Evolutionary conservation across 768 basidiomycete species (phyloP).

Genomic region (Suillus spraguei): DNA sequence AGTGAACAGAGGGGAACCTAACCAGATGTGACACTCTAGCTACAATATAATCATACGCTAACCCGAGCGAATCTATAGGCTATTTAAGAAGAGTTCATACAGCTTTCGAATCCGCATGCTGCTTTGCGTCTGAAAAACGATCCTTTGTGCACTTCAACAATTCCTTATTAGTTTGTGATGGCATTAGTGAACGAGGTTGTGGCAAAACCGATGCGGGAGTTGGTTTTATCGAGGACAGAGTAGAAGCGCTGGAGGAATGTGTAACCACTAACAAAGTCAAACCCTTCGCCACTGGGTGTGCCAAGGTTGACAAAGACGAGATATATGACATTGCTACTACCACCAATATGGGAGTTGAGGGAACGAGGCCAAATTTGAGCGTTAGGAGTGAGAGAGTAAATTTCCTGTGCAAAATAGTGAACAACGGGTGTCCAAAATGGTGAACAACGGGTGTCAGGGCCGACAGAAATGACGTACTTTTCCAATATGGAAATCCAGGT

Average conservation of each 20-base stretch:
- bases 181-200: slow-evolving; percentile 31
- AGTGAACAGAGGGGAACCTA: neutral
- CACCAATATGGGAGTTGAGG: slow-evolving; percentile 48
- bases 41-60: neutral
- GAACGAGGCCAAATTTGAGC: slow-evolving; percentile 44
- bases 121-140: neutral
- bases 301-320: slow-evolving; percentile 42
- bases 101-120: neutral
- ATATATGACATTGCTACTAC: slow-evolving; percentile 38
- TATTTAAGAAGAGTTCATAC: neutral
- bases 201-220: slow-evolving; percentile 40
- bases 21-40: neutral
- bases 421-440: neutral
- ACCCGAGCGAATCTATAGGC: neutral
- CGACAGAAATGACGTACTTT: neutral
- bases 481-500: slow-evolving; percentile 16
- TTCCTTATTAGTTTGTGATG: slow-evolving; percentile 29
- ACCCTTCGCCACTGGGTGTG: slow-evolving; percentile 42
- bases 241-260: slow-evolving; percentile 66
- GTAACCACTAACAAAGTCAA: slow-evolving; percentile 59
- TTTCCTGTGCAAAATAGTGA: slow-evolving; percentile 16
- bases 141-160: neutral
- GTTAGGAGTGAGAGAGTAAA: slow-evolving; percentile 45
- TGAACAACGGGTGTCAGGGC: neutral
- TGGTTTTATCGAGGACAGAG: slow-evolving; percentile 62